Base-by-base conservation (phyloP, 176 grass and related monocot species). In the Musa troglodytarum region DNA sequence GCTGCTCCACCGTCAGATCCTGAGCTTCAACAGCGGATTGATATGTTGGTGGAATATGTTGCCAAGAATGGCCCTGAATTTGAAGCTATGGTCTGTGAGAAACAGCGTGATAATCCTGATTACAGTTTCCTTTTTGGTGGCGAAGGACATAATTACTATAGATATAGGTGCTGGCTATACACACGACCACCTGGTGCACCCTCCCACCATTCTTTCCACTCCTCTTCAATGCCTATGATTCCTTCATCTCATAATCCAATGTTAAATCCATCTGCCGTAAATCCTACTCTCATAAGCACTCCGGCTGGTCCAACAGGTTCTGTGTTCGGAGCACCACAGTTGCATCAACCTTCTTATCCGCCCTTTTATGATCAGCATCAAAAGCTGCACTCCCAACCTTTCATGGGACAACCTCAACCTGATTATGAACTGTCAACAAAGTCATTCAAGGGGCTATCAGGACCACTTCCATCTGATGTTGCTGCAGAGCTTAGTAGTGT, bases 41-140 rank as follows among this genome's bases (percentile, higher is more conserved):
- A 99, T 82, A 99, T 94, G 72, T 76, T 99, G 73, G 95, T 94
- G 0, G 95, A 99, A 78, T 99, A 99, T 84, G 82, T 84, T 79
- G 90, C 84, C 76, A 99, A 99, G 82, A 91, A 94, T 61, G 95
- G 95, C 29, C 88, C 86, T 1, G 90, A 91, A 29, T 99, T 99
- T 78, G 95, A 99, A 80, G 75, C 73, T 51, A 80, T 94, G 88
- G 92, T 99, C 81, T 86, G 95, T 71, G 95, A 99, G 68, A 99
- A 99, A 83, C 90, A 99, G 75, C 90, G 87, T 69, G 90, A 94
- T 72, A 99, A 94, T 65, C 95, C 90, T 34, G 88, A 89, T 66
- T 99, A 99, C 76, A 83, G 86, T 68, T 99, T 99, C 77, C 79
- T 99, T 82, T 99, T 99, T 75, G 95, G 95, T 13, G 95, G 95